These are phyloP conservation scores for Chlorencoelia australis DNA, from an alignment of 2,329 filamentous ascomycete genomes.

Conservation along the genomic window DNA sequence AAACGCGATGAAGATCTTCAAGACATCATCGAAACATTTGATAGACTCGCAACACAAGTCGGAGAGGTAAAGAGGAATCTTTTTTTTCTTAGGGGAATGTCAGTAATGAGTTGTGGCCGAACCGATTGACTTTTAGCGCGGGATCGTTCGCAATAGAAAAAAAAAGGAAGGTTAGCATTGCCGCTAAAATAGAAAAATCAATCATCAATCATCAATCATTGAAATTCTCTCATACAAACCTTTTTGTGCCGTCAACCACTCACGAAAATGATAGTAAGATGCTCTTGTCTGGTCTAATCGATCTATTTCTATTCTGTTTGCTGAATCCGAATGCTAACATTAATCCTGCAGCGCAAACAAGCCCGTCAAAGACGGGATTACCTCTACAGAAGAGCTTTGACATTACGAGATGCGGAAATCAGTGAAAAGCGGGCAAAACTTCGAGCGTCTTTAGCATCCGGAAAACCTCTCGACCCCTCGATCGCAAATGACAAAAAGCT, in stretches of 20 bases:
- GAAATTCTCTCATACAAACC: too few species aligned
- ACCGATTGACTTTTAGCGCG: too few species aligned
- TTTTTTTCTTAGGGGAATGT: too few species aligned
- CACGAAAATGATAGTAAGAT: conserved; percentile 21
- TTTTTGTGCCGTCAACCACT: too few species aligned
- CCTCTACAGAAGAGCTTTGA: conserved; percentile 80
- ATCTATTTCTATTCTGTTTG: not conserved
- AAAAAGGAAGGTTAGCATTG: too few species aligned
- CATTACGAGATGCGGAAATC: conserved; percentile 83
- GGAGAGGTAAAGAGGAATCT: too few species aligned
- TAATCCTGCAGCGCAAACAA: conserved; percentile 48
- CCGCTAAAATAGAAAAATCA: too few species aligned
- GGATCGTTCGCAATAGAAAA: too few species aligned
- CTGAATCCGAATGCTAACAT: conserved; percentile 11
- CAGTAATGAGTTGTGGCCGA: too few species aligned
- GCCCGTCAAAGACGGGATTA: conserved; percentile 75
- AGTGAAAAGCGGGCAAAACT: conserved; percentile 84
- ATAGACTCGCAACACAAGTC: conserved; percentile 9
- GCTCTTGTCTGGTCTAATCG: too few species aligned
- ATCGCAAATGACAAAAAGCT: conserved; percentile 81
- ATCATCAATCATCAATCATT: too few species aligned
- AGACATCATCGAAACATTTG: conserved; percentile 21
- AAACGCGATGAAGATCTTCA: conserved; percentile 19
- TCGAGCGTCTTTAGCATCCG: conserved; percentile 75
- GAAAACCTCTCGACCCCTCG: conserved; percentile 70